A percentile compares a stretch with the other conserved stretches of the same genome.
Conservation (phyloP, 2,329 filamentous ascomycete genomes). For the Arthrobotrys pseudoclavata region DNA sequence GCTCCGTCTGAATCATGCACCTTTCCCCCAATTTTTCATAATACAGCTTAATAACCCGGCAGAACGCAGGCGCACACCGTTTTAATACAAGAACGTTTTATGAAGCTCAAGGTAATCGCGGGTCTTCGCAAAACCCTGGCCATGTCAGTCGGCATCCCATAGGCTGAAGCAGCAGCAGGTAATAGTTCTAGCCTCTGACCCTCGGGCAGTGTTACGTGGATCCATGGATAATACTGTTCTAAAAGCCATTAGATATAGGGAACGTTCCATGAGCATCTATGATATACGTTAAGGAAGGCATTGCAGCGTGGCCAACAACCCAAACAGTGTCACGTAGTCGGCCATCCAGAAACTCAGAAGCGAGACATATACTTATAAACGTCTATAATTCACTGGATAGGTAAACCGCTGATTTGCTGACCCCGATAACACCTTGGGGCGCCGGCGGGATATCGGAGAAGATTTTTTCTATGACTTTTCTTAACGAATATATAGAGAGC, state of each 20-base stretch:
- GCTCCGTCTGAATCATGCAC: not conserved
- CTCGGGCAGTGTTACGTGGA: not conserved
- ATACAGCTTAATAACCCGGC: not conserved
- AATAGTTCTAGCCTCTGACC: too few species aligned
- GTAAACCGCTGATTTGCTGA: not conserved
- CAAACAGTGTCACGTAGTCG: not conserved
- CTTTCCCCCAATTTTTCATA: not conserved
- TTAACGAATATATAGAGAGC: not conserved
- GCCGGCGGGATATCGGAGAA: too few species aligned
- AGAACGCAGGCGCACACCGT: not conserved
- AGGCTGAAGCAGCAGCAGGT: not conserved
- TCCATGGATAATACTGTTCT: not conserved
- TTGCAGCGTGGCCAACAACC: not conserved
- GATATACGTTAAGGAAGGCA: not conserved
- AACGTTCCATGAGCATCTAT: not conserved
- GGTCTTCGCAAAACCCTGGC: not conserved
- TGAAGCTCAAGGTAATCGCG: not conserved
- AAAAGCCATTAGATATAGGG: not conserved
- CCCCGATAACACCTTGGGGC: not conserved
- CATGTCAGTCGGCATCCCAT: not conserved
- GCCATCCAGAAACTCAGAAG: not conserved
- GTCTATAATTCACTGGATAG: not conserved
- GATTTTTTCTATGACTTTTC: too few species aligned
- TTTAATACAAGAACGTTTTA: not conserved
- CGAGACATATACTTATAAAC: not conserved